Percentiles rank a stretch among this genome's conserved stretches.
Evolutionary conservation across 331 rosid genomes (phyloP).

Genomic region (Spiraea crenata): DNA sequence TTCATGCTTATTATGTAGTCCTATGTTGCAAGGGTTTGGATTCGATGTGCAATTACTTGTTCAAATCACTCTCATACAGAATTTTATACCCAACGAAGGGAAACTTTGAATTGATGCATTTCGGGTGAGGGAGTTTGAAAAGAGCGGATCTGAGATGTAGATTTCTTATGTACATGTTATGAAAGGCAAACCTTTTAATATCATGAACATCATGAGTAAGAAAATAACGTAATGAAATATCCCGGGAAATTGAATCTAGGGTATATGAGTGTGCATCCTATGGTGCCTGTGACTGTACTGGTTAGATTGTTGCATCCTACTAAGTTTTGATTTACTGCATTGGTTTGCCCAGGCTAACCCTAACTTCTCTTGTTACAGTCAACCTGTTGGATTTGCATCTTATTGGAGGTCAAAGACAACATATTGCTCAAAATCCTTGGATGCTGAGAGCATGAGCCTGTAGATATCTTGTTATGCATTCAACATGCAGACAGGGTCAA

Average conservation of each 20-base stretch:
- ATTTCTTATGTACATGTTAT: neutral
- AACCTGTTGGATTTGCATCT: conserved; percentile 19
- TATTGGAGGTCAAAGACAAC: conserved; percentile 2
- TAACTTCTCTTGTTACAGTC: conserved; percentile 13
- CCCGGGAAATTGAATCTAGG: neutral
- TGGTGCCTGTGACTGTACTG: neutral
- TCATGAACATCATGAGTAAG: too few relatives aligned
- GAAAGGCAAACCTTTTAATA: neutral
- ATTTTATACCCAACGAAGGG: neutral
- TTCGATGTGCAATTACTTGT: neutral
- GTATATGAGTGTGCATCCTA: neutral
- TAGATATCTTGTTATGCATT: conserved; percentile 26
- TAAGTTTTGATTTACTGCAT: conserved; percentile 1
- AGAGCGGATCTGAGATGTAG: neutral
- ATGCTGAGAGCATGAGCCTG: conserved; percentile 36
- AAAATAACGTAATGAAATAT: neutral
- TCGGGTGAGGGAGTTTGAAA: neutral
- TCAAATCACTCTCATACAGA: neutral
- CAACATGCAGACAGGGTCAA: conserved; percentile 54
- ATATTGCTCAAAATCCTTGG: conserved; percentile 23
- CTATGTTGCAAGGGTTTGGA: neutral
- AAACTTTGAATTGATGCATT: neutral
- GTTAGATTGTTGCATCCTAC: conserved; percentile 1
- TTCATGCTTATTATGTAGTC: neutral
- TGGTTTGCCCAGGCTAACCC: conserved; percentile 7